Evolutionary conservation across 1,139 yeast genomes (phyloP), one percentile per base, ranked within the genome.

Genomic region (Nakaseomyces nivariensis): DNA sequence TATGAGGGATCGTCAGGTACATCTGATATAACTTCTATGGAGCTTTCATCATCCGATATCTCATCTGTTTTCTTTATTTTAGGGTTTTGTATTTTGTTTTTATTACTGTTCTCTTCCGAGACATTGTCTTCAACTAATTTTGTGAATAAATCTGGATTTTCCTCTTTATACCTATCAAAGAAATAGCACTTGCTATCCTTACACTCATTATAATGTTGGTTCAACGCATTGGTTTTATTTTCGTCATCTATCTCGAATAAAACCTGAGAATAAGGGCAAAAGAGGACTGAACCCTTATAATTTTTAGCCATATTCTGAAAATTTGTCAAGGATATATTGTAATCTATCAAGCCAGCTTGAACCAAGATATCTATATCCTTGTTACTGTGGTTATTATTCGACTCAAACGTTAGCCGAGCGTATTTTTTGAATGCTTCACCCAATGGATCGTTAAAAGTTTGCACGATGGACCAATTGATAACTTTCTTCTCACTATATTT

Each of bases 241-340:
- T 45, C 5, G 37, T 9, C 34, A 22, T 17, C 22, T 17, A 36
- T 54, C 46, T 3, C 43, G 10, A 44, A 54, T 54, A 60, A 59
- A 56, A 10, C 55, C 37, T 51, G 60, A 51, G 64, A 60, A 41
- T 57, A 62, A n/a, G 60, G 52, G 50, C 66, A 62, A 43, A 53
- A 60, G n/a, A 57, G 55, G 5, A 55, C 54, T 37, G 56, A 55
- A 11, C 48, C 51, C 32, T 48, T 43, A 24, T 10, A 11, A 33
- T n/a, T n/a, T 11, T 50, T 50, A 34, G 51, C 36, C 29, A 52
- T 11, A n/a, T 52, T 52, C 27, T 51, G 54, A 48, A 54, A 58
- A 8, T 55, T 56, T 2, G 57, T 52, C 10, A 56, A 54, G 4
- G 63, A 59, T 31, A 54, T 49, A 41, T 62, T 64, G 46, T 61